Conservation (phyloP, 495 filamentous ascomycete species). For the Aspergillus saccharolyticus region DNA sequence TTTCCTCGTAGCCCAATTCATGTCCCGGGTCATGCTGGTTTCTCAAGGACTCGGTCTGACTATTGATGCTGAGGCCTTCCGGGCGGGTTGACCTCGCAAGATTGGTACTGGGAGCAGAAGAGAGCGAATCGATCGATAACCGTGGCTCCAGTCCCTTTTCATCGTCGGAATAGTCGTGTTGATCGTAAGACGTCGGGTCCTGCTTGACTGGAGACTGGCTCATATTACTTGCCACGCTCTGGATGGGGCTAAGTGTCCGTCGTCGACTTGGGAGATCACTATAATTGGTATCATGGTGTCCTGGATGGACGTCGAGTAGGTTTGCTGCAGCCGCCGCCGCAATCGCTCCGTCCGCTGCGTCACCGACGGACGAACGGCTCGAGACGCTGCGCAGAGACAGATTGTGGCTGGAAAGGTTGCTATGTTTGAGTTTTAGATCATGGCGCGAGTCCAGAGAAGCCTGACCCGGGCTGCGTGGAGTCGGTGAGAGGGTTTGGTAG, state of each 20-base stretch:
- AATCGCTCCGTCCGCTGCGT: slow-evolving; percentile 43
- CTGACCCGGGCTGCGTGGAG: slow-evolving; percentile 48
- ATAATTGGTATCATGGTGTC: slow-evolving; percentile 38
- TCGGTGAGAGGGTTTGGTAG: slow-evolving; percentile 47
- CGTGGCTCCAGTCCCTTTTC: slow-evolving; percentile 34
- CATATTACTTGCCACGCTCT: slow-evolving; percentile 77
- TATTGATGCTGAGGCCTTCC: slow-evolving; percentile 47
- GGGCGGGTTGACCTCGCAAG: slow-evolving; percentile 49
- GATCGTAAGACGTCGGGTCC: slow-evolving; percentile 12
- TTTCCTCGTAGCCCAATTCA: slow-evolving; percentile 38
- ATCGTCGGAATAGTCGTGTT: slow-evolving; percentile 17
- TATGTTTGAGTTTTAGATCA: slow-evolving; percentile 51
- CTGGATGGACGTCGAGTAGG: slow-evolving; percentile 36
- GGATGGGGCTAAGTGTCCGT: slow-evolving; percentile 75
- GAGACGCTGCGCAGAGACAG: slow-evolving; percentile 48
- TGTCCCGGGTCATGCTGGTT: slow-evolving; percentile 33
- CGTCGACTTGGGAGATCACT: slow-evolving; percentile 51
- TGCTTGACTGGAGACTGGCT: slow-evolving; percentile 28
- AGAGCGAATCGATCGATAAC: slow-evolving; percentile 48
- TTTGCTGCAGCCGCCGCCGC: slow-evolving; percentile 45
- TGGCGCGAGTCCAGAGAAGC: slow-evolving; percentile 47
- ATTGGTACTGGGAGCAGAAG: slow-evolving; percentile 51
- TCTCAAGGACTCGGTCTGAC: slow-evolving; percentile 39
- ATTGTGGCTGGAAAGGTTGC: slow-evolving; percentile 54
- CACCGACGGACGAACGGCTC: slow-evolving; percentile 41